phyloP scores from a whole-genome alignment of 2,329 filamentous ascomycete genomes.

The Dactylellina haptotyla region DNA sequence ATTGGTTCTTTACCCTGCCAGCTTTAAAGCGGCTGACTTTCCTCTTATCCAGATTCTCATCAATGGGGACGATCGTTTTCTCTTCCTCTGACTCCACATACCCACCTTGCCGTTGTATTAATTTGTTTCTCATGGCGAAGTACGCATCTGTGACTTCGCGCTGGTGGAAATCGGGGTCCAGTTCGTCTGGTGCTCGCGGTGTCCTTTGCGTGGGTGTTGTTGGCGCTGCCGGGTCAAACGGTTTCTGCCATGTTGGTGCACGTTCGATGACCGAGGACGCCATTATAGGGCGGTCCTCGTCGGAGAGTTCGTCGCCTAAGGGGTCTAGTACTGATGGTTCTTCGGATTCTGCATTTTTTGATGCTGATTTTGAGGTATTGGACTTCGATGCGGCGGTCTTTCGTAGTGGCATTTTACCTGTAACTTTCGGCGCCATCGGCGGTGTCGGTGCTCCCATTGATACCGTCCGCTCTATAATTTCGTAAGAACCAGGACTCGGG shows the following conservation, averaged over 20 bases:
- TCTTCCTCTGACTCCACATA: conserved; percentile 78
- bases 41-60: conserved; percentile 72
- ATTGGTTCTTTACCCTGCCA: conserved; percentile 66
- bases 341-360: conserved; percentile 6
- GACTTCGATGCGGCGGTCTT: not conserved
- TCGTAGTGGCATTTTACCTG: conserved; percentile 23
- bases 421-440: conserved; percentile 30
- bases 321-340: conserved; percentile 12
- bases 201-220: conserved; percentile 66
- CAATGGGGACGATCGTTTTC: conserved; percentile 72
- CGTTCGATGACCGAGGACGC: conserved; percentile 45
- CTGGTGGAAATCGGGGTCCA: conserved; percentile 77
- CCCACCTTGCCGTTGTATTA: conserved; percentile 84
- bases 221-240: not conserved
- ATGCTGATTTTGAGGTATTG: conserved; percentile 31
- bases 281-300: conserved; percentile 50
- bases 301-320: conserved; percentile 45
- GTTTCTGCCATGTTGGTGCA: conserved; percentile 36
- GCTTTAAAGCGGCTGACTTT: conserved; percentile 79
- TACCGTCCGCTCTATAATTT: conserved; percentile 34
- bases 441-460: conserved; percentile 8
- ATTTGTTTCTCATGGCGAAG: conserved; percentile 80
- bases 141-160: conserved; percentile 85
- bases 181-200: conserved; percentile 69
- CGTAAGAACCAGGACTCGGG: conserved; percentile 32